Base-by-base conservation (phyloP, 345 rosid species). In the Lagerstroemia speciosa region DNA sequence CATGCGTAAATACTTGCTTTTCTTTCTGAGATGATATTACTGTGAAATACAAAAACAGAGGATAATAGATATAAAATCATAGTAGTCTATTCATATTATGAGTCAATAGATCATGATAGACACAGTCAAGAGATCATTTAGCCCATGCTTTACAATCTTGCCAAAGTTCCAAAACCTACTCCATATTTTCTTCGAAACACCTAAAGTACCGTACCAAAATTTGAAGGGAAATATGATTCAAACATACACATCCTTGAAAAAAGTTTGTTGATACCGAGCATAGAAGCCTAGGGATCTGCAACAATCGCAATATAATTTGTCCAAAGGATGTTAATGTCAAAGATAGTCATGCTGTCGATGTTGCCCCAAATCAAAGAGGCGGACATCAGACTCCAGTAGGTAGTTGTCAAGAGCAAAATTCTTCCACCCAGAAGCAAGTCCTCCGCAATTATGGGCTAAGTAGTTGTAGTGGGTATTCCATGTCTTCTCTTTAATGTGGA, bases 371-470 rank as follows among this genome's bases (percentile, higher is more conserved):
- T 69, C 70, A 45, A 86, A 86, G 29, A 84, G 76, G 52, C 91
- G 84, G 11, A 72, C 87, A 65, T 84, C 91, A 68, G 61, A 73
- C 71, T 79, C 80, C 5, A 76, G 68, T 19, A 84, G 69, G 60
- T 81, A 74, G 82, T 83, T 86, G 8, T 82, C 88, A 7, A 53
- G 12, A 7, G 76, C 84, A 63, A 86, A 84, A 8, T 60, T 72
- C 85, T 41, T 84, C 91, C 88, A 84, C 19, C 89, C 91, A 41
- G 66, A 52, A 10, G 81, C 31, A 32, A 86, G 64, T 27, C 85
- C 80, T 68, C 87, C 91, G 32, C 48, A 65, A 20, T 64, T 61
- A 3, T 73, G 79, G 19, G 36, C 32, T 19, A 69, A 61, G 27
- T 67, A 68, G 61, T 71, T 75, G 46, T 61, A 65, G 48, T 67